Evolutionary conservation across 345 rosid genomes (phyloP).

Genomic region (Leavenworthia alabamica): DNA sequence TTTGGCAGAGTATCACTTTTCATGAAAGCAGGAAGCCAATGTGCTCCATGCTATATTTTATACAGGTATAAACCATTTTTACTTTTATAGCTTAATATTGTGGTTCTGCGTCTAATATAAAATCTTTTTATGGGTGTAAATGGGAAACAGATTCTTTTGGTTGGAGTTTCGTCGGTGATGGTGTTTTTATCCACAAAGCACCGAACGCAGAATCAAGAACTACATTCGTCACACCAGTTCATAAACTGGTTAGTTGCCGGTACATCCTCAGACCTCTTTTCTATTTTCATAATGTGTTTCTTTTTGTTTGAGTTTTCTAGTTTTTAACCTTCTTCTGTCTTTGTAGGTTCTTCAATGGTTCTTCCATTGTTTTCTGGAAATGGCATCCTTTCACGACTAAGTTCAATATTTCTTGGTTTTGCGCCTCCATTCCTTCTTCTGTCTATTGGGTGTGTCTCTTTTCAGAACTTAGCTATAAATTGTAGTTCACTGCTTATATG

Average conservation of each 20-base stretch:
- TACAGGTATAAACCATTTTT: slow-evolving; percentile 49
- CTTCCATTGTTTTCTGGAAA: slow-evolving; percentile 75
- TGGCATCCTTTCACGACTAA: slow-evolving; percentile 63
- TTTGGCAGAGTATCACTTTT: slow-evolving; percentile 59
- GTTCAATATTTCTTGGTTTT: slow-evolving; percentile 83
- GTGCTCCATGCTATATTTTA: slow-evolving; percentile 51
- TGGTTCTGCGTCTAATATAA: not conserved
- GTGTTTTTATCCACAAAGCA: slow-evolving; percentile 77
- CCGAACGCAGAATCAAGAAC: slow-evolving; percentile 79
- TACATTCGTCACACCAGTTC: slow-evolving; percentile 68
- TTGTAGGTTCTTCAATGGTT: slow-evolving; percentile 66
- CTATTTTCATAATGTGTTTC: not conserved
- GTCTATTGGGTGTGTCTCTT: slow-evolving; percentile 66
- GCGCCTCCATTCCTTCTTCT: slow-evolving; percentile 87
- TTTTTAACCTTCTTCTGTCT: slow-evolving; percentile 16
- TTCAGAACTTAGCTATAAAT: not conserved
- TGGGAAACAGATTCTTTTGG: slow-evolving; percentile 58
- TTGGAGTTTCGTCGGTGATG: slow-evolving; percentile 71
- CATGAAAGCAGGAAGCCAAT: slow-evolving; percentile 39
- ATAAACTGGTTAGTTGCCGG: slow-evolving; percentile 80
- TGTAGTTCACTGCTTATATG: not conserved
- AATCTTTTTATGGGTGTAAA: slow-evolving; percentile 5
- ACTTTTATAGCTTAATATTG: not conserved
- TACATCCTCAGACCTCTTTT: slow-evolving; percentile 32
- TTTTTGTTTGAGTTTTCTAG: not conserved